A percentile compares a stretch with the other conserved stretches of the same genome.
phyloP scores from a whole-genome alignment of 257 asterid genomes.

The Paulownia fortunei region DNA sequence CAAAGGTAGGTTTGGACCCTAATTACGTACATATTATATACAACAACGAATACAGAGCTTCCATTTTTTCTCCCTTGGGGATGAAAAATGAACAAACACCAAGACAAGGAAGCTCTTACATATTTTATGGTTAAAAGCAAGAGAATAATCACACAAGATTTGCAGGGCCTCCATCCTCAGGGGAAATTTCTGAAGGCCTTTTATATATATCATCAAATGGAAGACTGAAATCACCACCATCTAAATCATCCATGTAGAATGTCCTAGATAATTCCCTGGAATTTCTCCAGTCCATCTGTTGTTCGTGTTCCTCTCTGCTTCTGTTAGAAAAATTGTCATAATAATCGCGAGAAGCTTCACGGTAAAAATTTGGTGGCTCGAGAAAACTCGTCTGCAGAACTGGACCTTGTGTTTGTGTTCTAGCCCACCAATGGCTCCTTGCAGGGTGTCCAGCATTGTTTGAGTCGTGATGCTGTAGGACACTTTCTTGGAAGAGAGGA shows the following conservation, averaged over 20 bases:
- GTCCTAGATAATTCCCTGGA: slow-evolving; percentile 60
- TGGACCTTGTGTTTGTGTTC: slow-evolving; percentile 41
- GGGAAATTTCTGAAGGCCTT: slow-evolving; percentile 40
- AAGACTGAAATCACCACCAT: slow-evolving; percentile 64
- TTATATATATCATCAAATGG: slow-evolving; percentile 80
- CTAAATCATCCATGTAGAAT: slow-evolving; percentile 69
- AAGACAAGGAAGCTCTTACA: slow-evolving; percentile 23
- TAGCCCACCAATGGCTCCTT: slow-evolving; percentile 79
- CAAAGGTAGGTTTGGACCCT: slow-evolving; percentile 32
- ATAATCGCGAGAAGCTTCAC: slow-evolving; percentile 29
- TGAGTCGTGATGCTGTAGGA: slow-evolving; percentile 54
- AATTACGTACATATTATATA: slow-evolving; percentile 50
- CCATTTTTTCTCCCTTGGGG: neutral
- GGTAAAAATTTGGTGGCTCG: slow-evolving; percentile 75
- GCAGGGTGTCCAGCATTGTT: slow-evolving; percentile 32
- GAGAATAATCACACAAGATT: slow-evolving; percentile 51
- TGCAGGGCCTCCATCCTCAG: slow-evolving; percentile 41
- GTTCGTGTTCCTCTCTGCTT: slow-evolving; percentile 58
- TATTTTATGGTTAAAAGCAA: slow-evolving; percentile 27
- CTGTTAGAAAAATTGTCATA: slow-evolving; percentile 50
- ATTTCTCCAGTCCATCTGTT: slow-evolving; percentile 48
- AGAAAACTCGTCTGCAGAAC: slow-evolving; percentile 69
- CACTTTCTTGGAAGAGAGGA: slow-evolving; percentile 74
- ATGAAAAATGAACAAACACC: neutral
- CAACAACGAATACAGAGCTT: slow-evolving; percentile 61